phyloP scores from a whole-genome alignment of 306 rosid genomes.

The Citrullus colocynthis region DNA sequence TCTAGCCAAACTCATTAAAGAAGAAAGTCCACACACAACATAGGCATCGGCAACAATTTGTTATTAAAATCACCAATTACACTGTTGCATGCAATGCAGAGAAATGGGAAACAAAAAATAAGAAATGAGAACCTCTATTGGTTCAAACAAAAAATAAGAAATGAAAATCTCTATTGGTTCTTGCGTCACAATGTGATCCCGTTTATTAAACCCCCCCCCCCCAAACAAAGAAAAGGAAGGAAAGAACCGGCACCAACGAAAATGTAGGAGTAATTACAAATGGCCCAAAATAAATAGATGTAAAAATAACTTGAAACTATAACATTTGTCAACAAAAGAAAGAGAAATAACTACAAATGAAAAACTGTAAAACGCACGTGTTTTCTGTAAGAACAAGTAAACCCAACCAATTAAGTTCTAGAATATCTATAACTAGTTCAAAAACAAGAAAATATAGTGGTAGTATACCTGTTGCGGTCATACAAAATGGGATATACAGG shows the following conservation, averaged over 20 bases:
- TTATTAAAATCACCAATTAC: not conserved
- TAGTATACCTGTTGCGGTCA: slow-evolving; percentile 56
- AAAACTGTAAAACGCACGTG: not conserved
- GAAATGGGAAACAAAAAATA: not conserved
- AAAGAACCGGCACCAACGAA: too few relatives aligned
- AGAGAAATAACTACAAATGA: not conserved
- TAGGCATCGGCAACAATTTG: not conserved
- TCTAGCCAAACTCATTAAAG: too few relatives aligned
- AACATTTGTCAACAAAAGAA: not conserved
- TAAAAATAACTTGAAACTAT: not conserved
- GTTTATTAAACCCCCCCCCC: too few relatives aligned
- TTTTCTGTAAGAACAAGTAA: not conserved
- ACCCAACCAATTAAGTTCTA: not conserved
- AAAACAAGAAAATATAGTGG: not conserved
- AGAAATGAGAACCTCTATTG: not conserved
- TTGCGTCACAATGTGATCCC: not conserved
- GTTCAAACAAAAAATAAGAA: not conserved
- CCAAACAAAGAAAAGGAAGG: too few relatives aligned
- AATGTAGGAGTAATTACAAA: too few relatives aligned
- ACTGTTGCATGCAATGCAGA: not conserved
- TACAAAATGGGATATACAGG: slow-evolving; percentile 72
- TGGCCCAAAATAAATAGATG: not conserved
- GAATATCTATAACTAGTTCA: not conserved
- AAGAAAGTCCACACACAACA: too few relatives aligned
- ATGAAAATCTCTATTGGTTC: not conserved